Percentiles rank a stretch among this genome's conserved stretches.
These are phyloP conservation scores for Clitocybe nebularis DNA, from an alignment of 1,284 basidiomycete species.

Conservation along the genomic window DNA sequence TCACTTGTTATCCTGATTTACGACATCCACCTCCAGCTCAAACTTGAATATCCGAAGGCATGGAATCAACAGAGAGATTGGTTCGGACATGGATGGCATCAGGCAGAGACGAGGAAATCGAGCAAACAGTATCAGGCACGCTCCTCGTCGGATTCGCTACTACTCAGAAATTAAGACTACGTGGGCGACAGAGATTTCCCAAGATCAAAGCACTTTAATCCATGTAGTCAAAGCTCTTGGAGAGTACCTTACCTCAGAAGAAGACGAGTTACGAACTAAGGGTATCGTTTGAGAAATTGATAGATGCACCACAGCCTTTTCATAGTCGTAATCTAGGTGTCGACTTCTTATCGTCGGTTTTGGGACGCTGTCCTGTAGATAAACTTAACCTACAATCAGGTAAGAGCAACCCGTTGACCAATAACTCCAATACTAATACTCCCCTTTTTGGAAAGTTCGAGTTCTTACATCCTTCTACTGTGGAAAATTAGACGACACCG, in stretches of 20 bases:
- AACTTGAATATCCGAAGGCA: too few relatives aligned
- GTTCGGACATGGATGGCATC: conserved; percentile 74
- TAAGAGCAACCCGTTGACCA: too few relatives aligned
- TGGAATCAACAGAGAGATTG: conserved; percentile 41
- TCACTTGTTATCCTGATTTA: too few relatives aligned
- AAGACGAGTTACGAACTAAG: conserved; percentile 75
- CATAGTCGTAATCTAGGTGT: conserved; percentile 51
- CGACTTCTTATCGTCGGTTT: conserved; percentile 64
- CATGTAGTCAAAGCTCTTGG: conserved; percentile 86
- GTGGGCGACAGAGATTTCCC: conserved; percentile 55
- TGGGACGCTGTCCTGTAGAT: conserved; percentile 57
- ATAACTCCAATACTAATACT: too few relatives aligned
- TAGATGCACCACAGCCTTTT: conserved; percentile 4
- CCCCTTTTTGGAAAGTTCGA: conserved; percentile 63
- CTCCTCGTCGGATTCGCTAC: conserved; percentile 13
- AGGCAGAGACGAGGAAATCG: conserved; percentile 56
- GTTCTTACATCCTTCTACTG: conserved; percentile 84
- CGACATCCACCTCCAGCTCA: too few relatives aligned
- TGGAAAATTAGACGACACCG: conserved; percentile 83
- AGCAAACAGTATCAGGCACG: conserved; percentile 57
- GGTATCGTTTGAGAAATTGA: conserved; percentile 38
- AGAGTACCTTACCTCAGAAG: conserved; percentile 84
- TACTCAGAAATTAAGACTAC: conserved; percentile 13
- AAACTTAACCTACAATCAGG: conserved; percentile 82
- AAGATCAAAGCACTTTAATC: conserved; percentile 61